A percentile compares a stretch with the other conserved stretches of the same genome.
phyloP scores from a whole-genome alignment of 768 basidiomycete species.

The Trametes cubensis region DNA sequence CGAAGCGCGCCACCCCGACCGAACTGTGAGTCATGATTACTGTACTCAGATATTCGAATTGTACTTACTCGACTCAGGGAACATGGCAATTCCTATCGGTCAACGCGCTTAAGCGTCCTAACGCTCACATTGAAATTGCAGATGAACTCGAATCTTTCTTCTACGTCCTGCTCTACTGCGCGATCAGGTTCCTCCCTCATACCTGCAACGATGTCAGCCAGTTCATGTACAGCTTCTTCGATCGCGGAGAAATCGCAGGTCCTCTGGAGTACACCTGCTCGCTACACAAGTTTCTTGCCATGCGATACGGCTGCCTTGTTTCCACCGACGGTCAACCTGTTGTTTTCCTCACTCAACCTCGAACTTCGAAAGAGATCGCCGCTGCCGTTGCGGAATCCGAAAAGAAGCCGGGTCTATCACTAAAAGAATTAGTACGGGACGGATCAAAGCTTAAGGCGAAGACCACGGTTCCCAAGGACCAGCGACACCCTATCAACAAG shows the following conservation, averaged over 20 bases:
- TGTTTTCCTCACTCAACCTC: neutral
- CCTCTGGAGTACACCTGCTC: neutral
- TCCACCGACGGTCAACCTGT: neutral
- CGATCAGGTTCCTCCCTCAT: conserved; percentile 9
- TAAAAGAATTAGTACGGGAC: neutral
- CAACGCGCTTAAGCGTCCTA: conserved; percentile 3
- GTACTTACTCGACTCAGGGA: conserved; percentile 8
- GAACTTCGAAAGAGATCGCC: neutral
- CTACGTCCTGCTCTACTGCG: conserved; percentile 14
- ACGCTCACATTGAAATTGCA: conserved; percentile 6
- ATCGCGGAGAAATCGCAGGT: neutral
- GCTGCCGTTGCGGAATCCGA: neutral
- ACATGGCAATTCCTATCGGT: conserved; percentile 29
- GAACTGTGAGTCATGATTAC: neutral
- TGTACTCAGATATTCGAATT: neutral
- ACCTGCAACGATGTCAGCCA: neutral
- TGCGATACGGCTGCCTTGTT: neutral
- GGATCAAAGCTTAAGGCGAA: neutral
- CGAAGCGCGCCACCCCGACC: neutral
- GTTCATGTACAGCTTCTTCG: conserved; percentile 8
- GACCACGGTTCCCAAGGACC: neutral
- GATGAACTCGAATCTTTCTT: conserved; percentile 29
- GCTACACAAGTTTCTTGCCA: neutral
- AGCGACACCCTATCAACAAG: neutral
- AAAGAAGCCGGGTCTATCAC: neutral